Evolutionary conservation across 1,284 basidiomycete species (phyloP), one percentile per base, ranked within the genome.

Genomic region (Ustilago hordei): DNA sequence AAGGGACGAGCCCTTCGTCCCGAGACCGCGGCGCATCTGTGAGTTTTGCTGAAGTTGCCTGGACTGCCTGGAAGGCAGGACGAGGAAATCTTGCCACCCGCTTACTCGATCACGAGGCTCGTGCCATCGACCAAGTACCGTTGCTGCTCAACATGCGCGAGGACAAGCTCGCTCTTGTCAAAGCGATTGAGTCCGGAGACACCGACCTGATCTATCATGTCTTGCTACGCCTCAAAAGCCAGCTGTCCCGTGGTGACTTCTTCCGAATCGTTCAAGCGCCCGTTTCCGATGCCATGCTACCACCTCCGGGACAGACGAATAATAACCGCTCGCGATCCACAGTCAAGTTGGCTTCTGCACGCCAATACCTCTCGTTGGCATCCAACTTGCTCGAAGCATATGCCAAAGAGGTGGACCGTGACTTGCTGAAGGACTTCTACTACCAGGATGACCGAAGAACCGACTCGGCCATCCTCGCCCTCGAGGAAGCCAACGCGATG

Each of bases 361-460:
- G 56, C 3, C 64, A 78, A 35, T 75, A 84, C 52, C 64, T 78
- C 11, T 64, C 74, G 23, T 64, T 86, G 2, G 83, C 84, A 15
- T 72, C 79, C 13, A 70, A 74, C 39, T 56, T 86, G 56, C 76
- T 86, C 15, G 82, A 84, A 47, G 61, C 66, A n/a, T 86, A 86
- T 55, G 84, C 84, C 5, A 74, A 66, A 31, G 71, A 78, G 56
- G 70, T 81, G 48, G 94, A 98, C 84, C 88, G 92, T 54, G 94
- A 95, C 74, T 92, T 99, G 90, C 88, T 98, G 13, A 90, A 93
- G 17, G 95, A 99, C 86, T 98, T 97, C 86, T 99, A 96, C 87
- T 99, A 96, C 85, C 96, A 96, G 58, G 97, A 99, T 84, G 97
- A 99, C 87, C 90, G 96, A 69, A 89, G 96, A 52, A 92, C 94